These are phyloP conservation scores for Sordariomycetes sp. DNA, from an alignment of 2,329 filamentous ascomycete genomes.

Conservation along the genomic window DNA sequence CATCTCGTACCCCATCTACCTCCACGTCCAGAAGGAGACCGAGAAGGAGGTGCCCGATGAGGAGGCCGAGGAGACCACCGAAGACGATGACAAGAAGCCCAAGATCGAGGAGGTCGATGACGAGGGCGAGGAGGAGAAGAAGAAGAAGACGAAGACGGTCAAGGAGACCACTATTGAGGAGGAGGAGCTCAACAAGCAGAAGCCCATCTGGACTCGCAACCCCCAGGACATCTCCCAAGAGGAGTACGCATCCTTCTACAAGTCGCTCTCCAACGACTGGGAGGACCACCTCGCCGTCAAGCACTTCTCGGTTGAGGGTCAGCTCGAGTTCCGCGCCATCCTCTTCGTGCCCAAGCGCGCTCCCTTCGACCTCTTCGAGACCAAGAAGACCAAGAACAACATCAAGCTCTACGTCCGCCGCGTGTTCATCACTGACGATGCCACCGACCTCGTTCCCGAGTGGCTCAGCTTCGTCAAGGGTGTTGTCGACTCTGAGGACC, in stretches of 20 bases:
- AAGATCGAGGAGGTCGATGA: slow-evolving; percentile 89
- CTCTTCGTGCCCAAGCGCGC: slow-evolving; percentile 99
- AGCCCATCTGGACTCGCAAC: slow-evolving; percentile 99
- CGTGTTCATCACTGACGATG: slow-evolving; percentile 99
- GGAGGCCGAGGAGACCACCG: slow-evolving; percentile 58
- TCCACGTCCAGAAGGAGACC: slow-evolving; percentile 97
- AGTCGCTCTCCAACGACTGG: slow-evolving; percentile 99
- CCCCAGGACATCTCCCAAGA: slow-evolving; percentile 88
- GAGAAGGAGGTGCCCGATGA: slow-evolving; percentile 98
- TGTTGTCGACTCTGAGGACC: slow-evolving; percentile 99
- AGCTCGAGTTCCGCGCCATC: slow-evolving; percentile 99
- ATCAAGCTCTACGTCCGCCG: slow-evolving; percentile 99
- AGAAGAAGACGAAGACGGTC: slow-evolving; percentile 98
- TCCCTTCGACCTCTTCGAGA: slow-evolving; percentile 99
- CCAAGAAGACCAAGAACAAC: slow-evolving; percentile 99
- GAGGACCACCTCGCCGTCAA: slow-evolving; percentile 99
- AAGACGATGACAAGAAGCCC: slow-evolving; percentile 81
- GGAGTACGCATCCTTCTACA: slow-evolving; percentile 99
- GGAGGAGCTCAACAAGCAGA: slow-evolving; percentile 99
- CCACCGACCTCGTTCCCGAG: slow-evolving; percentile 96
- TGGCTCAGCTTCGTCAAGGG: slow-evolving; percentile 99
- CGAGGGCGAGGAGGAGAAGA: slow-evolving; percentile 74
- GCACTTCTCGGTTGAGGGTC: slow-evolving; percentile 99
- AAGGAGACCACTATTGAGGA: slow-evolving; percentile 98
- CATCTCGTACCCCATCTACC: slow-evolving; percentile 99